These are phyloP conservation scores for Neoscytalidium dimidiatum DNA, from an alignment of 2,329 filamentous ascomycete species.

Conservation along the genomic window DNA sequence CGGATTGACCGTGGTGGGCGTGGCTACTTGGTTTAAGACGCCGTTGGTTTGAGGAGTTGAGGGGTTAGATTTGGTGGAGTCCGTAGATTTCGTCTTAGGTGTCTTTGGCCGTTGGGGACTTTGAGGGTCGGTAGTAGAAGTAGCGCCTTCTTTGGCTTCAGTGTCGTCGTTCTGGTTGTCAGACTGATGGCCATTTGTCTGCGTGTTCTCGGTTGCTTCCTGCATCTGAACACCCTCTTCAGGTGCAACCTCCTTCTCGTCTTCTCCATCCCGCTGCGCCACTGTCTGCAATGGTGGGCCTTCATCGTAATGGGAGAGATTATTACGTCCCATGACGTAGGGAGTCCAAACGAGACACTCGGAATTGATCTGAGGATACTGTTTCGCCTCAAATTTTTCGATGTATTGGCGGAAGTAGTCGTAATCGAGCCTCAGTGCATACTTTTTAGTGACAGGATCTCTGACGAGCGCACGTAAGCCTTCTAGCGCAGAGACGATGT, in stretches of 20 bases:
- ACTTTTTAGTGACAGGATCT: conserved; percentile 83
- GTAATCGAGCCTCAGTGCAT: conserved; percentile 85
- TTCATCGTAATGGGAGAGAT: conserved; percentile 79
- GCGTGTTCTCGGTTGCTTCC: neutral
- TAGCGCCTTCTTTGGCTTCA: neutral
- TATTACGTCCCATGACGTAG: conserved; percentile 91
- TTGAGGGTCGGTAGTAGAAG: neutral
- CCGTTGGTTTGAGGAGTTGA: conserved; percentile 16
- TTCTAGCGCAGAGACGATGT: conserved; percentile 92
- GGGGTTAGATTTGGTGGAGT: conserved; percentile 6
- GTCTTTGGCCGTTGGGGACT: conserved; percentile 11
- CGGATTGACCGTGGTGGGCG: conserved; percentile 22
- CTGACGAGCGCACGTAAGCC: conserved; percentile 85
- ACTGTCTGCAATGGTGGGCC: conserved; percentile 81
- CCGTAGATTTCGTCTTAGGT: conserved; percentile 1
- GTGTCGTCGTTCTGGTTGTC: neutral
- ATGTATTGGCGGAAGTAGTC: conserved; percentile 86
- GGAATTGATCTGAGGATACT: conserved; percentile 81
- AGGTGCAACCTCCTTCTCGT: conserved; percentile 43
- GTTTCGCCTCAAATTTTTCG: conserved; percentile 83
- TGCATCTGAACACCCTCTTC: conserved; percentile 48
- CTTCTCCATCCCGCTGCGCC: conserved; percentile 78
- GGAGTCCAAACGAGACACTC: conserved; percentile 89
- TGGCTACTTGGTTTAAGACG: conserved; percentile 19
- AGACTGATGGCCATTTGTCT: conserved; percentile 10